Evolutionary conservation across 495 filamentous ascomycete species (phyloP).

Genomic region (Trichocladium antarcticum): DNA sequence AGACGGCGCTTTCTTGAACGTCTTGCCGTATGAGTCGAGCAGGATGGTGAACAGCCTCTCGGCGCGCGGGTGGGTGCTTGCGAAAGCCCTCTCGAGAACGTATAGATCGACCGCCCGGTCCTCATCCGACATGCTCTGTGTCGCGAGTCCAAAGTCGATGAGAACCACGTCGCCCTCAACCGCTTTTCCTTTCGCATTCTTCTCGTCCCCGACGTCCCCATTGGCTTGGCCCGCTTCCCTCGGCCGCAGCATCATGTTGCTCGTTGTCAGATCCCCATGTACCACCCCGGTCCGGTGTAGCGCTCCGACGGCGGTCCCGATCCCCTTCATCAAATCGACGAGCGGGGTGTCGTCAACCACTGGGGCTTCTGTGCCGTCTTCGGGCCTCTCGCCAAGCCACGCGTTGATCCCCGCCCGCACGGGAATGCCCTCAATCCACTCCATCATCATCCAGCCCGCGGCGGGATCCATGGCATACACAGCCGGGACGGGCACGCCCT

Average conservation of each 20-base stretch:
- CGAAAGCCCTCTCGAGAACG: slow-evolving; percentile 92
- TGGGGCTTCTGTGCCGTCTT: background rate
- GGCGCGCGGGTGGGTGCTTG: slow-evolving; percentile 81
- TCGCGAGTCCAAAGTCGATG: slow-evolving; percentile 92
- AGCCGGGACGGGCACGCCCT: slow-evolving; percentile 68
- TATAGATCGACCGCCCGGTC: slow-evolving; percentile 95
- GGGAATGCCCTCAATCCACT: slow-evolving; percentile 73
- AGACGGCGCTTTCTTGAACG: slow-evolving; percentile 40
- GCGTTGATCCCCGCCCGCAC: slow-evolving; percentile 56
- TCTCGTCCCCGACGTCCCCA: slow-evolving; percentile 3
- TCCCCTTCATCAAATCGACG: slow-evolving; percentile 51
- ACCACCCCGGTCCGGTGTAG: slow-evolving; percentile 75
- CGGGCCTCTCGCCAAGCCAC: slow-evolving; percentile 43
- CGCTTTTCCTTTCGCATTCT: slow-evolving; percentile 20
- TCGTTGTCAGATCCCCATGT: slow-evolving; percentile 95
- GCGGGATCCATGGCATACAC: slow-evolving; percentile 66
- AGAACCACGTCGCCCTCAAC: slow-evolving; percentile 67
- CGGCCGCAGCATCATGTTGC: slow-evolving; percentile 79
- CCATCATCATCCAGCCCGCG: slow-evolving; percentile 73
- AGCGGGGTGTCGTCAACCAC: slow-evolving; percentile 28
- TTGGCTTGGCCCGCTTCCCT: slow-evolving; percentile 6
- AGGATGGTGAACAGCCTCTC: slow-evolving; percentile 59
- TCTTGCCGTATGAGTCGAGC: slow-evolving; percentile 43
- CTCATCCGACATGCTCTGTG: slow-evolving; percentile 72
- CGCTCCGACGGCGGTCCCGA: slow-evolving; percentile 64